A percentile compares a stretch with the other conserved stretches of the same genome.
Conservation (phyloP, 106 monocot genomes). For the Dendrobium catenatum region DNA sequence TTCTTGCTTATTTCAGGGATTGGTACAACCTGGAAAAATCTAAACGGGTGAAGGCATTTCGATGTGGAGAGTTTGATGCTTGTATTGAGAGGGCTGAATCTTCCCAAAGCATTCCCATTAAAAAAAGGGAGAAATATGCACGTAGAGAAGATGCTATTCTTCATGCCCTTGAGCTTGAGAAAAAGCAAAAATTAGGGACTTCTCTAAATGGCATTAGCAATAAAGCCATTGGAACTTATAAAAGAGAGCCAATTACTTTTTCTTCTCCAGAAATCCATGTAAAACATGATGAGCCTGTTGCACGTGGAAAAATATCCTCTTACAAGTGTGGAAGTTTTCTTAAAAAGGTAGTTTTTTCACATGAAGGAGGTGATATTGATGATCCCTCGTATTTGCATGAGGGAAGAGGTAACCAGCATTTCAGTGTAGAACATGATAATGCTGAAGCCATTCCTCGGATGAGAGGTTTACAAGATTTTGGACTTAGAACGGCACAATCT, state of each 20-base stretch:
- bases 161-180: conserved; percentile 96
- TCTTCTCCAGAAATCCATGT: conserved; percentile 22
- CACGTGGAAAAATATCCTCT: conserved; percentile 20
- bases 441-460: conserved; percentile 40
- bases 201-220: conserved; percentile 17
- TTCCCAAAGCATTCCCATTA: conserved; percentile 62
- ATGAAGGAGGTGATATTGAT: conserved; percentile 18
- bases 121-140: conserved; percentile 97
- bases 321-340: conserved; percentile 21
- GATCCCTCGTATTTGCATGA: conserved; percentile 11
- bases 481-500: conserved; percentile 39
- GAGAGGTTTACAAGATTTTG: conserved; percentile 70
- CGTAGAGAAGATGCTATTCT: conserved; percentile 98
- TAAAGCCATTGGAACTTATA: conserved; percentile 21
- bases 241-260: conserved; percentile 21
- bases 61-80: conserved; percentile 97
- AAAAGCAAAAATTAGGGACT: conserved; percentile 27
- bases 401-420: conserved; percentile 18
- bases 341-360: conserved; percentile 18
- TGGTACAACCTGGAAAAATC: conserved; percentile 99
- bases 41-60: conserved; percentile 90
- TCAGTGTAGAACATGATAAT: conserved; percentile 25
- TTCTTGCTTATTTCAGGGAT: conserved; percentile 47
- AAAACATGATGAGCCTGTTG: conserved; percentile 18
- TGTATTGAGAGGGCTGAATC: conserved; percentile 97